Evolutionary conservation across 257 asterid species (phyloP), one percentile per base, ranked within the genome.

Genomic region (Nicotiana paniculata): DNA sequence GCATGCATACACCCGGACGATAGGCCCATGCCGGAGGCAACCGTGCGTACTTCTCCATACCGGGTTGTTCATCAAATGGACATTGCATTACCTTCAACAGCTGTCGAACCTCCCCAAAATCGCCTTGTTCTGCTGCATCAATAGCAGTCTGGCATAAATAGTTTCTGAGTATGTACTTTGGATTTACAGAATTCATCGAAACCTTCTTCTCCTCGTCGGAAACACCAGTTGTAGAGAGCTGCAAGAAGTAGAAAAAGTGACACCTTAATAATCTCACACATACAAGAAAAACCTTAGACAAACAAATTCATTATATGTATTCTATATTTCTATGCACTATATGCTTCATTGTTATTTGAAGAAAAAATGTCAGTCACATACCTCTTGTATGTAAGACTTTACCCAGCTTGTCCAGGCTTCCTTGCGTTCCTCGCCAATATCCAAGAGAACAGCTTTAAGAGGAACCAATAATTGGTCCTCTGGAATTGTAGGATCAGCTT

Each of bases 1-100:
- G 97, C 99, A 94, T 96, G 93, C 98, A 87, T 21, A 94, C 99
- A 8, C 99, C 98, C 0, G 98, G 99, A 65, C 98, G 97, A 84
- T 91, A 90, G 13, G 98, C 99, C 99, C 99, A 96, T 8, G 98
- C 99, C 0, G 98, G 98, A 77, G 98, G 98, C 88, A 94, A 83
- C 4, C 93, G 92, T 6, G 99, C 93, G 75, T 92, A 94, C 83
- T 92, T 96, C 54, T 93, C 97, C 99, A 94, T 96, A 43, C 96
- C 98, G 0, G 97, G 98, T 84, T 94, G 97, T 48, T 96, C 99
- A 28, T 96, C 96, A 35, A 88, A 94, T 4, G 98, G 98, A 32
- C 88, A 80, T 84, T 90, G 85, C 92, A 96, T 90, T 54, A 94
- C 97, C 88, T 90, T 94, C 63, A 94, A 86, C 17, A 94, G 82